Conservation (phyloP, 1,139 yeast species). For the Hemisphaericaspora xylanilytica region DNA sequence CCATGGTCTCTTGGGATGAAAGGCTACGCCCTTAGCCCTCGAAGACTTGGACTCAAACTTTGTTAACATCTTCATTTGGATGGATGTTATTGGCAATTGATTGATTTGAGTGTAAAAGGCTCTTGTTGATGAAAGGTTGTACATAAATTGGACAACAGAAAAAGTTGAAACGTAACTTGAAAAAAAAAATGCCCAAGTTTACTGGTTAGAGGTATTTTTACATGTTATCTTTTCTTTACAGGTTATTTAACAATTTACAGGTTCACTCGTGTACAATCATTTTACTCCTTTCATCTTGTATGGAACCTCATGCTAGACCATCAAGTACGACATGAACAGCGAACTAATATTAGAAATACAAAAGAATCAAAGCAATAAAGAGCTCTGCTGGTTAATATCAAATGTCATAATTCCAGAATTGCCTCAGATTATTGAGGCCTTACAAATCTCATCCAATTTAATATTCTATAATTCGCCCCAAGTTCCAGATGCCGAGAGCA, state of each 20-base stretch:
- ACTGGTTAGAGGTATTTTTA: conserved; percentile 4
- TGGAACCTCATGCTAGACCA: no score
- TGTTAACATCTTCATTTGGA: conserved; percentile 95
- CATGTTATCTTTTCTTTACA: background rate
- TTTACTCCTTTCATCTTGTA: no score
- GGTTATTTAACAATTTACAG: no score
- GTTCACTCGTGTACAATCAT: no score
- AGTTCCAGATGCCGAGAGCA: conserved; percentile 28
- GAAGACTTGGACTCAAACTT: conserved; percentile 98
- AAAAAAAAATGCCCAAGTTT: background rate
- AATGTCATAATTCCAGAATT: conserved; percentile 35
- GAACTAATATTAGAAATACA: conserved; percentile 18
- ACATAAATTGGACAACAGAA: background rate
- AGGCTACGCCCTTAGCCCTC: conserved; percentile 97
- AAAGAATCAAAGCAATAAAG: conserved; percentile 25
- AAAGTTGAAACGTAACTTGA: conserved; percentile 1
- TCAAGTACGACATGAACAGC: background rate
- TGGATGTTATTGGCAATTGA: conserved; percentile 18
- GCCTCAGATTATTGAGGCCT: conserved; percentile 41
- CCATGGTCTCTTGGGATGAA: conserved; percentile 98
- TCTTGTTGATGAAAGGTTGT: background rate
- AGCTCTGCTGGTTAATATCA: conserved; percentile 42
- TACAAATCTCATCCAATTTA: conserved; percentile 38
- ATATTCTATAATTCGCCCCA: conserved; percentile 40
- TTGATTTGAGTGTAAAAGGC: conserved; percentile 1